phyloP scores from a whole-genome alignment of 345 rosid genomes.

The Tarenaya hassleriana region DNA sequence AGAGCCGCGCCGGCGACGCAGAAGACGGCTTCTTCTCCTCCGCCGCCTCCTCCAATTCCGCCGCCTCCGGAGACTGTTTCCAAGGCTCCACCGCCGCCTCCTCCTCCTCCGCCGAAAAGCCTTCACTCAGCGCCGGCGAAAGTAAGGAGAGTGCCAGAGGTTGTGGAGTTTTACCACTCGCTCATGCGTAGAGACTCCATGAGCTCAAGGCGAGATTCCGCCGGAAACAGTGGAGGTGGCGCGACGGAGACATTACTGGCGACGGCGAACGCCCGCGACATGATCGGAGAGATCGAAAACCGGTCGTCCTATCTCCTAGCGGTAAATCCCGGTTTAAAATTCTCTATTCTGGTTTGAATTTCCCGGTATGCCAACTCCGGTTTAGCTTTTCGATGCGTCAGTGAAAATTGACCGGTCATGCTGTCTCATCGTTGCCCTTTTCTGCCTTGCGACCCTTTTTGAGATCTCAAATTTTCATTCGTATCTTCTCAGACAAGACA shows the following conservation, averaged over 20 bases:
- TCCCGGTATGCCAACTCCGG: no score
- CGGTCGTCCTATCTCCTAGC: constrained; percentile 85
- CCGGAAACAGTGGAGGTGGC: constrained; percentile 29
- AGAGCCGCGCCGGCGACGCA: constrained; percentile 18
- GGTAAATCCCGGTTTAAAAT: constrained; percentile 34
- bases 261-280: constrained; percentile 69
- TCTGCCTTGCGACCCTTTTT: no score
- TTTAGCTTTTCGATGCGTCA: constrained; percentile 4
- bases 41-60: constrained; percentile 36
- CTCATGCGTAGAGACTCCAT: constrained; percentile 83
- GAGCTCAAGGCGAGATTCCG: constrained; percentile 65
- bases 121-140: constrained; percentile 41
- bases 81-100: constrained; percentile 42
- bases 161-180: constrained; percentile 95
- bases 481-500: no score
- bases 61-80: constrained; percentile 23
- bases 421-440: no score
- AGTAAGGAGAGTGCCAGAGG: constrained; percentile 89
- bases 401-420: constrained; percentile 24
- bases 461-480: no score
- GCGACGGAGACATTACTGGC: constrained; percentile 40
- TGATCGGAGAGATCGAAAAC: constrained; percentile 99
- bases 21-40: constrained; percentile 26
- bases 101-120: constrained; percentile 69
- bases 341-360: no score